Conservation (phyloP, 208 protist species). For the Novymonas esmeraldas region DNA sequence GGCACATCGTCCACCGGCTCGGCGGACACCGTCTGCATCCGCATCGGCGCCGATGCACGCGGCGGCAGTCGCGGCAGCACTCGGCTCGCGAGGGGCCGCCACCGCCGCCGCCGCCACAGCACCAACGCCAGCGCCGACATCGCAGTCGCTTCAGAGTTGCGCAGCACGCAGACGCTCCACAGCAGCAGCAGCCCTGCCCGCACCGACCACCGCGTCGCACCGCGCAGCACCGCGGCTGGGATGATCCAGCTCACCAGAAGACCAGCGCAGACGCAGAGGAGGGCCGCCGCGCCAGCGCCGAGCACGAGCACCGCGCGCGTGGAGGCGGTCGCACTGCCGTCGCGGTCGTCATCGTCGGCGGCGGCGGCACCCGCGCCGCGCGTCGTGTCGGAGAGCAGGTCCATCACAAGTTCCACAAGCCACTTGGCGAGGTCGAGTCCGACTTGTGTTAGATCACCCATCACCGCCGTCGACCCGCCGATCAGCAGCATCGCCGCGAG, state of each 20-base stretch:
- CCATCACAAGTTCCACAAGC: constrained; percentile 5
- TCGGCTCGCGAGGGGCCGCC: neutral
- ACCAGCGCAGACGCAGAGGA: constrained; percentile 20
- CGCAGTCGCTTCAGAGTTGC: constrained; percentile 54
- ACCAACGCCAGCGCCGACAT: neutral
- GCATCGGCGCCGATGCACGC: too few relatives aligned
- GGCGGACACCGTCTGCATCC: too few relatives aligned
- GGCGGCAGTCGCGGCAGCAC: too few relatives aligned
- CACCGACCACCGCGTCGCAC: constrained; percentile 38
- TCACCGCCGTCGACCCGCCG: constrained; percentile 52
- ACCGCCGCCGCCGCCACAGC: neutral
- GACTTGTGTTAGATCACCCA: constrained; percentile 51
- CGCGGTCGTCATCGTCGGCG: neutral
- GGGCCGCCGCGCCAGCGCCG: neutral
- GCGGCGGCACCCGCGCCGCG: neutral
- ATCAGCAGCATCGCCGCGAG: constrained; percentile 44
- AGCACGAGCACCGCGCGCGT: constrained; percentile 2
- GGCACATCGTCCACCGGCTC: constrained; percentile 22
- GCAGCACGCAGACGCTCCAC: constrained; percentile 24
- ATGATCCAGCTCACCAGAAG: constrained; percentile 37
- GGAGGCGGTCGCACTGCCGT: neutral
- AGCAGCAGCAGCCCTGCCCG: constrained; percentile 14
- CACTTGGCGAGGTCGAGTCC: too few relatives aligned
- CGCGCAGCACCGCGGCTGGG: constrained; percentile 30
- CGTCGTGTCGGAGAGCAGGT: neutral